Conservation (phyloP, 2,329 filamentous ascomycete genomes). For the Polychaeton citri region DNA sequence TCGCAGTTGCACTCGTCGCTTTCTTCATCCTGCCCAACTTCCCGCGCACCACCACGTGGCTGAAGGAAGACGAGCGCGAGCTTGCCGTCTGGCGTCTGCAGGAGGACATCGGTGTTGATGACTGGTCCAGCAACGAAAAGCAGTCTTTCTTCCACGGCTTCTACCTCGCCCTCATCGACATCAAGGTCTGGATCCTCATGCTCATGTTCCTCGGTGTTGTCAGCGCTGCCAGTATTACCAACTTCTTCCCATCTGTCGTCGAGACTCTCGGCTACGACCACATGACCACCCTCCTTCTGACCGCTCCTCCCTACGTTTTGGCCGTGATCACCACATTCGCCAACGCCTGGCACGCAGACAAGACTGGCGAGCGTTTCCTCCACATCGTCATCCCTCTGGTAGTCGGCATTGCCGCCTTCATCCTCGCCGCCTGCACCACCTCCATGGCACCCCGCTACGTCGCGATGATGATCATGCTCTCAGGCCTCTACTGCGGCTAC, state of each 20-base stretch:
- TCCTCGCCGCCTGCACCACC: conserved; percentile 17
- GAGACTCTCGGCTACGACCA: conserved; percentile 21
- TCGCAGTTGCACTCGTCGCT: conserved; percentile 20
- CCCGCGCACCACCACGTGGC: conserved; percentile 20
- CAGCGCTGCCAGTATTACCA: conserved; percentile 19
- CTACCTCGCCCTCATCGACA: conserved; percentile 18
- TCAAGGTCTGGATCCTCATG: conserved; percentile 23
- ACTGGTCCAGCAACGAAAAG: conserved; percentile 16
- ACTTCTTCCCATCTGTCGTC: conserved; percentile 20
- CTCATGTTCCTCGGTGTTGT: conserved; percentile 24
- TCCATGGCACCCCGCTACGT: conserved; percentile 18
- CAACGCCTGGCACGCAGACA: conserved; percentile 27
- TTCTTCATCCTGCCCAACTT: conserved; percentile 26
- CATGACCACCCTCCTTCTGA: conserved; percentile 19
- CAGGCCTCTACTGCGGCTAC: conserved; percentile 47
- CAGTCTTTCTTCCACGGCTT: conserved; percentile 21
- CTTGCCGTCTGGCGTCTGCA: conserved; percentile 19
- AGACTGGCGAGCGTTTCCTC: conserved; percentile 26
- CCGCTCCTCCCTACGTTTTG: conserved; percentile 22
- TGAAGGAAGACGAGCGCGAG: conserved; percentile 17
- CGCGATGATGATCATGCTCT: conserved; percentile 25
- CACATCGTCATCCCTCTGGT: conserved; percentile 22
- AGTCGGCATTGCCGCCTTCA: conserved; percentile 18
- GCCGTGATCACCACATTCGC: conserved; percentile 21
- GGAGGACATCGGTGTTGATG: conserved; percentile 21